These are phyloP conservation scores for Fusarium scirpi DNA, from an alignment of 2,329 filamentous ascomycete species.

Conservation along the genomic window DNA sequence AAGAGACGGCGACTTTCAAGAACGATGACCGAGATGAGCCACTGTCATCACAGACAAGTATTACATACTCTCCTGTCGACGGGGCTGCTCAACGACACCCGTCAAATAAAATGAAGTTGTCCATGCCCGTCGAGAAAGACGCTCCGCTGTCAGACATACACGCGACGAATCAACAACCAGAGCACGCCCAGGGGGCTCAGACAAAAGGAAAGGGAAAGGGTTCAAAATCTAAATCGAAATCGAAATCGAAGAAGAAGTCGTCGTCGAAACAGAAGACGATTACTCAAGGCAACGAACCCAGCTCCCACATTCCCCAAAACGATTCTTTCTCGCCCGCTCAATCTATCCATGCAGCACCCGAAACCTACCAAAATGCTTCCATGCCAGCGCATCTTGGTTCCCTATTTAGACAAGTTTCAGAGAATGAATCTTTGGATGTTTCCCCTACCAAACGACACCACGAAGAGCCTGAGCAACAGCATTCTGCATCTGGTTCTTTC, in stretches of 20 bases:
- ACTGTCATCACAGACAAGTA: not conserved
- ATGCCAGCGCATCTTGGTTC: not conserved
- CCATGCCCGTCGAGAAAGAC: not conserved
- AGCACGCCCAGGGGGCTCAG: conserved; percentile 4
- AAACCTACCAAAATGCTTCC: not conserved
- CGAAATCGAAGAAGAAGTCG: conserved; percentile 46
- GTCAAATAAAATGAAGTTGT: not conserved
- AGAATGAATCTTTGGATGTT: not conserved
- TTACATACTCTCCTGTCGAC: not conserved
- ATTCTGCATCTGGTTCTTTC: conserved; percentile 2
- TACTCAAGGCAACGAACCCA: conserved; percentile 4
- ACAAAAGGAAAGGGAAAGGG: conserved; percentile 32
- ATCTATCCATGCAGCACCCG: not conserved
- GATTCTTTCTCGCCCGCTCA: not conserved
- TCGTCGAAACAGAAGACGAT: conserved; percentile 29
- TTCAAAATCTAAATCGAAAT: conserved; percentile 11
- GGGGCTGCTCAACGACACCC: not conserved
- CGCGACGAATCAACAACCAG: not conserved
- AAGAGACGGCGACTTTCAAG: not conserved
- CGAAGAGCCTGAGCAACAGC: conserved; percentile 23
- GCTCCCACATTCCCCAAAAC: not conserved
- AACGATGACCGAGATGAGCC: not conserved
- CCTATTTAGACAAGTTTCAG: not conserved
- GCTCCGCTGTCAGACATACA: not conserved
- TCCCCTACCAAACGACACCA: conserved; percentile 30